phyloP scores from a whole-genome alignment of 2,329 filamentous ascomycete species.

The Ophiostoma himal-ulmi region DNA sequence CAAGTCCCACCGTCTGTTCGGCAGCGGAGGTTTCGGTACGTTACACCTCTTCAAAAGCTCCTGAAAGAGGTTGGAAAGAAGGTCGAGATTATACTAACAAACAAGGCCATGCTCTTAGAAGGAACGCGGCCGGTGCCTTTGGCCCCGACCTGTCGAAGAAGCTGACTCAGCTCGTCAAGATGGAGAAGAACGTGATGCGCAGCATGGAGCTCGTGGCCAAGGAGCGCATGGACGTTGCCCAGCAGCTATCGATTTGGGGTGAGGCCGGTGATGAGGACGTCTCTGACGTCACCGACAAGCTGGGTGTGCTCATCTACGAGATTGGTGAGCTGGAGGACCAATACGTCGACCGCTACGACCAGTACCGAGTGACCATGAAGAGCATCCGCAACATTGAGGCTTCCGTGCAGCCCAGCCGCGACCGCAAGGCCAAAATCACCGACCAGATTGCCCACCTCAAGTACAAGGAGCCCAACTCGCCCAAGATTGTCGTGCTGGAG shows the following conservation, averaged over 20 bases:
- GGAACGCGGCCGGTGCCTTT: slow-evolving; percentile 70
- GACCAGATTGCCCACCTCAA: slow-evolving; percentile 98
- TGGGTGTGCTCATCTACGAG: slow-evolving; percentile 95
- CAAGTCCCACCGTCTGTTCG: slow-evolving; percentile 85
- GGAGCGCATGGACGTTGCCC: slow-evolving; percentile 97
- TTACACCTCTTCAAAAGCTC: slow-evolving; percentile 26
- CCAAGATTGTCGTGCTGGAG: slow-evolving; percentile 94
- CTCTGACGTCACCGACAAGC: slow-evolving; percentile 97
- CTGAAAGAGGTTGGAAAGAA: too few species aligned
- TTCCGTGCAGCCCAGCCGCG: slow-evolving; percentile 93
- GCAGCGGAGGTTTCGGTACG: slow-evolving; percentile 78
- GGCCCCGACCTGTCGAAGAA: slow-evolving; percentile 91
- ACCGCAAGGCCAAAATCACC: slow-evolving; percentile 98
- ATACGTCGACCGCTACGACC: slow-evolving; percentile 97
- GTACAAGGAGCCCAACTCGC: slow-evolving; percentile 98
- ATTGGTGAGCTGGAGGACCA: slow-evolving; percentile 98
- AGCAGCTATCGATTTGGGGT: slow-evolving; percentile 98
- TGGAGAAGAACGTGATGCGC: slow-evolving; percentile 99
- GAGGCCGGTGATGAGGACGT: slow-evolving; percentile 95
- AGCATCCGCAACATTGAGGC: slow-evolving; percentile 98
- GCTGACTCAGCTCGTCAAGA: slow-evolving; percentile 95
- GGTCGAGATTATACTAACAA: not conserved
- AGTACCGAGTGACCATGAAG: slow-evolving; percentile 99
- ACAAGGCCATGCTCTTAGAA: slow-evolving; percentile 61
- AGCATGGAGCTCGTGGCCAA: slow-evolving; percentile 91